These are phyloP conservation scores for Penicillium sp. DNA, from an alignment of 2,329 filamentous ascomycete genomes.

Conservation along the genomic window DNA sequence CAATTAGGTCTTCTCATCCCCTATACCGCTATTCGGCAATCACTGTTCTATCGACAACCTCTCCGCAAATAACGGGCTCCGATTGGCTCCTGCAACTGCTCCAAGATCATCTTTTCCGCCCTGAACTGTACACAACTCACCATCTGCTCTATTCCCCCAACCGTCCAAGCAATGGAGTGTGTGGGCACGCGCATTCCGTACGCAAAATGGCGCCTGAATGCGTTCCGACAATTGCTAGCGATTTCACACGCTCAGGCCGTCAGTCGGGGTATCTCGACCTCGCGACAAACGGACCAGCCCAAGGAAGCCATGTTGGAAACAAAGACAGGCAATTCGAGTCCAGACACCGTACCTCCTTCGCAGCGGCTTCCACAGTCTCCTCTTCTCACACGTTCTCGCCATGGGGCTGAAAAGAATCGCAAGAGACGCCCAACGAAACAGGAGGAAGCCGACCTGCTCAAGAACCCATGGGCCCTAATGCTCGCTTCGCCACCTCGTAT, in stretches of 20 bases:
- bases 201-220: constrained; percentile 30
- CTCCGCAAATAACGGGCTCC: constrained; percentile 17
- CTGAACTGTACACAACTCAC: not conserved
- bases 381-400: constrained; percentile 24
- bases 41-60: not conserved
- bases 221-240: constrained; percentile 22
- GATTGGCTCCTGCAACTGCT: constrained; percentile 12
- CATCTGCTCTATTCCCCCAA: not conserved
- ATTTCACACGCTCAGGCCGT: not conserved
- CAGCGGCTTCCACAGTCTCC: constrained; percentile 37
- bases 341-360: constrained; percentile 21
- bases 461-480: constrained; percentile 41
- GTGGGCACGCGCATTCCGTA: constrained; percentile 25
- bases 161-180: constrained; percentile 25
- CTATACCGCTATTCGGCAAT: not conserved
- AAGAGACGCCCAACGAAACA: constrained; percentile 24
- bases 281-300: not conserved
- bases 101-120: constrained; percentile 8
- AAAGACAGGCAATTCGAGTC: not conserved
- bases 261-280: constrained; percentile 14
- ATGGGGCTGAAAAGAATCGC: constrained; percentile 16
- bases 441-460: constrained; percentile 28
- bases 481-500: constrained; percentile 36
- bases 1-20: not conserved
- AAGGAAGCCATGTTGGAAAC: not conserved